Evolutionary conservation across 345 rosid genomes (phyloP), one percentile per base, ranked within the genome.

Genomic region (Lepidium didymum): DNA sequence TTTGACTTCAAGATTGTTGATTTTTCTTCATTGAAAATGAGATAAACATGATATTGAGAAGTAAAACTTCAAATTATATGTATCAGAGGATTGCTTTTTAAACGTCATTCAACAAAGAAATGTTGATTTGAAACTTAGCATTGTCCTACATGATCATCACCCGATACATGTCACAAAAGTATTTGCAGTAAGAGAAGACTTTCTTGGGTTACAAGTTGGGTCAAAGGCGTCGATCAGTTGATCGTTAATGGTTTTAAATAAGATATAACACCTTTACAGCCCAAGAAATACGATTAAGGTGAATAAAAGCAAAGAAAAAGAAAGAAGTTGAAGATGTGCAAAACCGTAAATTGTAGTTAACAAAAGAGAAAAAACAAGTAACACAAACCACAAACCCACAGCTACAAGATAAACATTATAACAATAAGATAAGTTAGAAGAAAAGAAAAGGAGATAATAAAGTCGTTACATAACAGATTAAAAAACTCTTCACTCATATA

Each of bases 341-440:
- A 37, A 37, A 58, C 8, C 23, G 33, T 27, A 44, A 56, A 55
- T 6, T 16, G 37, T 56, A 68, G 55, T 34, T 19, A 13, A 41
- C 33, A 29, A 16, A 53, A 16, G 7, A 35, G 3, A 10, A 33
- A 35, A 14, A 56, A 46, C 7, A 23, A 29, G 52, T 29, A 38
- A 49, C 13, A 29, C 49, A 58, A 69, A 34, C 37, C 53, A 60
- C 53, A 60, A 31, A 58, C 50, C 12, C 14, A 67, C 51, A 52
- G 61, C 62, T 41, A 61, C 54, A 70, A 33, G 54, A 52, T 52
- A 52, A 27, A 61, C 55, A 61, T 70, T 51, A 70, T 61, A 70
- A 62, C 68, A 61, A 50, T 52, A 51, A 9, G 54, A 23, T 14
- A 35, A 54, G 44, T 59, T 50, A 50, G 19, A 45, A 53, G 33